phyloP scores from a whole-genome alignment of 163 green algal genomes.

The Chlorella variabilis region DNA sequence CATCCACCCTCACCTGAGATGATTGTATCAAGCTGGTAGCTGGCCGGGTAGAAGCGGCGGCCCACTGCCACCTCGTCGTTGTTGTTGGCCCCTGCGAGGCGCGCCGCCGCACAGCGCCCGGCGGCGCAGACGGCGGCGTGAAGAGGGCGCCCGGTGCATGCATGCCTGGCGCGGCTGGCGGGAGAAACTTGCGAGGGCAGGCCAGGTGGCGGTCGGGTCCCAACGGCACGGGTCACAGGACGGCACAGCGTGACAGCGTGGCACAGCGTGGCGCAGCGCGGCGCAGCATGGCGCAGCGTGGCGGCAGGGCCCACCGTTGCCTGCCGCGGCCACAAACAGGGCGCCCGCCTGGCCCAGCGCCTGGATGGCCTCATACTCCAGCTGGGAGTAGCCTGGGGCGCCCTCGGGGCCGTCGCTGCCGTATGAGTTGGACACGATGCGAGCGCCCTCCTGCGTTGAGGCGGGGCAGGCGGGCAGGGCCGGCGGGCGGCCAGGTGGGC shows the following conservation, averaged over 20 bases:
- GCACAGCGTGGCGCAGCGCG: too few relatives aligned
- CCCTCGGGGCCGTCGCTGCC: slow-evolving; percentile 3
- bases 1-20: neutral
- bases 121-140: neutral
- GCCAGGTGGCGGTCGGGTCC: too few relatives aligned
- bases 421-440: slow-evolving; percentile 71
- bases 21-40: neutral
- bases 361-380: slow-evolving; percentile 31
- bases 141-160: too few relatives aligned
- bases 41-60: neutral
- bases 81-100: neutral
- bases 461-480: too few relatives aligned
- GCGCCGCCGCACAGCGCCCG: too few relatives aligned
- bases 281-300: too few relatives aligned
- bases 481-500: too few relatives aligned
- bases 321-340: slow-evolving; percentile 67
- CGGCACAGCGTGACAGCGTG: too few relatives aligned
- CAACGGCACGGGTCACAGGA: too few relatives aligned
- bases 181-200: too few relatives aligned
- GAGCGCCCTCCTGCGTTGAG: slow-evolving; percentile 47
- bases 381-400: slow-evolving; percentile 34
- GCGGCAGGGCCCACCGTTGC: slow-evolving; percentile 48
- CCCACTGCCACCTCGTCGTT: neutral
- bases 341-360: slow-evolving; percentile 42
- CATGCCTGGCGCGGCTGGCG: too few relatives aligned